Conservation (phyloP, 2,329 filamentous ascomycete genomes). For the Mycosphaerella sp. region DNA sequence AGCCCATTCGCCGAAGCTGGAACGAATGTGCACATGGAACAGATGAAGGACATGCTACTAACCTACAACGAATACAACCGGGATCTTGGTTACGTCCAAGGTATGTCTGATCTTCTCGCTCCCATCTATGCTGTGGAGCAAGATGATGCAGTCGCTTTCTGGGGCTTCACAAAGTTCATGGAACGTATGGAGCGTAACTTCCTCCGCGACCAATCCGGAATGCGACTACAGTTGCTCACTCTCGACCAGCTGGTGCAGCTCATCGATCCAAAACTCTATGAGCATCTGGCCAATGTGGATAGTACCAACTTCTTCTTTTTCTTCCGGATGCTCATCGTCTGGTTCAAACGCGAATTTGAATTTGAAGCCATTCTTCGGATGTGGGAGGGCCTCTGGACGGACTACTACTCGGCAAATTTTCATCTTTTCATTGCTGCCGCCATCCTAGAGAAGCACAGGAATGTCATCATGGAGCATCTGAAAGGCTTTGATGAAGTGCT, state of each 20-base stretch:
- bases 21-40: slow-evolving; percentile 95
- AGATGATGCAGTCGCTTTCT: slow-evolving; percentile 94
- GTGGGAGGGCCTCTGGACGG: slow-evolving; percentile 94
- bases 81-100: slow-evolving; percentile 93
- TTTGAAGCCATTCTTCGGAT: slow-evolving; percentile 81
- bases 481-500: slow-evolving; percentile 94
- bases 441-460: slow-evolving; percentile 91
- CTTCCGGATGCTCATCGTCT: slow-evolving; percentile 97
- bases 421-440: slow-evolving; percentile 91
- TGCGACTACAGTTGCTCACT: slow-evolving; percentile 84
- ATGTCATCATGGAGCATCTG: slow-evolving; percentile 91
- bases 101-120: slow-evolving; percentile 94
- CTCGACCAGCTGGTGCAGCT: slow-evolving; percentile 94
- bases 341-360: slow-evolving; percentile 96
- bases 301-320: slow-evolving; percentile 99
- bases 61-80: slow-evolving; percentile 99
- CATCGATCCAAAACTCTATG: slow-evolving; percentile 90
- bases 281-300: slow-evolving; percentile 81
- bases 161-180: slow-evolving; percentile 96
- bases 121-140: slow-evolving; percentile 97
- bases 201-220: slow-evolving; percentile 88
- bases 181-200: slow-evolving; percentile 97
- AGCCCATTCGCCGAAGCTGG: slow-evolving; percentile 89
- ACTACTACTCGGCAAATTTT: slow-evolving; percentile 81
- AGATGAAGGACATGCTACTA: slow-evolving; percentile 98